Evolutionary conservation across 306 rosid species (phyloP), one percentile per base, ranked within the genome.

Genomic region (Arachis hypogaea): DNA sequence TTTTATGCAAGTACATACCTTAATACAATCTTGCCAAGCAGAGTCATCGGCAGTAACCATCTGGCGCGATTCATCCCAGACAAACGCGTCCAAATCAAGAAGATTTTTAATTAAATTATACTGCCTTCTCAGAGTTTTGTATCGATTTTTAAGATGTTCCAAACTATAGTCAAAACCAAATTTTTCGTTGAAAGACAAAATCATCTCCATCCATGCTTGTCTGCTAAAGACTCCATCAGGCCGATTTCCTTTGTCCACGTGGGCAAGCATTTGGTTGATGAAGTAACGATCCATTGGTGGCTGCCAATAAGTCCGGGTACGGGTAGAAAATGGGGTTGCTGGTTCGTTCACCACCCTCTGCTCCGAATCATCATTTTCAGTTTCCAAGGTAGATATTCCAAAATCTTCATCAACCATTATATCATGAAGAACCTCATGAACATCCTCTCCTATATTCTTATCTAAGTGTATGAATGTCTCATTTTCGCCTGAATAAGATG

Each of bases 131-230:
- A 88, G 73, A 77, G 94, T 91, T 77, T 91, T 91, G 76, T 91
- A 79, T 46, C 97, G 81, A 71, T 91, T 91, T 74, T 91, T 91
- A 46, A 91, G 87, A 65, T 83, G 86, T 76, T 88, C 97, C 80
- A 82, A 76, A 77, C 80, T 87, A 79, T 91, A 86, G 69, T 82
- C 70, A 61, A 87, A 86, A 47, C 92, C 92, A 75, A 88, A 91
- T 63, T 88, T 82, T 47, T 86, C 77, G 73, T 91, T 87, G 83
- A 91, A 88, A 11, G 84, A 84, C 44, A 79, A 81, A 64, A 88
- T 85, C 92, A 91, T 91, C 85, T 91, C 89, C 80, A 77, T 73
- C 97, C 92, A 91, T 28, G 97, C 90, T 73, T 78, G 94, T 77
- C 81, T 91, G 76, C 89, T 88, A 63, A 91, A 91, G 63, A 85